Evolutionary conservation across 2,329 filamentous ascomycete genomes (phyloP).

Genomic region (Geoglossum cookeanum): DNA sequence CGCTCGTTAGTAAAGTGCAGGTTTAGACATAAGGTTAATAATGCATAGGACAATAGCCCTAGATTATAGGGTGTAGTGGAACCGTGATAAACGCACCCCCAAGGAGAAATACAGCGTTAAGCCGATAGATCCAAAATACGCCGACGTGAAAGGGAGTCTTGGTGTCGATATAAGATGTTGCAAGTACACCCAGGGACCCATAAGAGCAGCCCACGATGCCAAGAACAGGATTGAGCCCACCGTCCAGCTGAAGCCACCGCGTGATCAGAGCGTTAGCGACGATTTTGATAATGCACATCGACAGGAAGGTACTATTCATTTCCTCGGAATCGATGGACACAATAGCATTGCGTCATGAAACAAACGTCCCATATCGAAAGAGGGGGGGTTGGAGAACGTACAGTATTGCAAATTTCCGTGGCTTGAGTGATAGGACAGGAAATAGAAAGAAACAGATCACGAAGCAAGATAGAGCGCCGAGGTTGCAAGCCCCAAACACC

Average conservation of each 20-base stretch:
- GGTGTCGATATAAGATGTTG: conserved; percentile 70
- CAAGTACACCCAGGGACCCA: conserved; percentile 71
- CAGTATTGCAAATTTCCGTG: conserved; percentile 92
- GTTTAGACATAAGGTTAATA: background rate
- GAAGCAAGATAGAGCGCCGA: conserved; percentile 81
- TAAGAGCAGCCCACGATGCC: conserved; percentile 79
- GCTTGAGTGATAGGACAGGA: conserved; percentile 59
- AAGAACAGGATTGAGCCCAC: conserved; percentile 82
- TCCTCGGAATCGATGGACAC: background rate
- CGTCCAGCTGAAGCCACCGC: conserved; percentile 53
- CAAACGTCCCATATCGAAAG: conserved; percentile 8
- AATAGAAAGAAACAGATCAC: conserved; percentile 82
- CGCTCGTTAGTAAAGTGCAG: background rate
- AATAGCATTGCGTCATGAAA: background rate
- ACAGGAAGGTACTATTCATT: background rate
- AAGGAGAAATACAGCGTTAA: conserved; percentile 84
- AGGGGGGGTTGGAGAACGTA: conserved; percentile 37
- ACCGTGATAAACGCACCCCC: conserved; percentile 47
- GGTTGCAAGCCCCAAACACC: conserved; percentile 78
- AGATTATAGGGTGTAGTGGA: background rate
- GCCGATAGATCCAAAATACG: conserved; percentile 84
- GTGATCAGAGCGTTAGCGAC: background rate
- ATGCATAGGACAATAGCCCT: background rate
- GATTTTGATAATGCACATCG: background rate
- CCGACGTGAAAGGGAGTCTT: conserved; percentile 77